Percentiles rank a stretch among this genome's conserved stretches.
phyloP scores from a whole-genome alignment of 2,329 filamentous ascomycete species.

The Pestalotiopsis fici region DNA sequence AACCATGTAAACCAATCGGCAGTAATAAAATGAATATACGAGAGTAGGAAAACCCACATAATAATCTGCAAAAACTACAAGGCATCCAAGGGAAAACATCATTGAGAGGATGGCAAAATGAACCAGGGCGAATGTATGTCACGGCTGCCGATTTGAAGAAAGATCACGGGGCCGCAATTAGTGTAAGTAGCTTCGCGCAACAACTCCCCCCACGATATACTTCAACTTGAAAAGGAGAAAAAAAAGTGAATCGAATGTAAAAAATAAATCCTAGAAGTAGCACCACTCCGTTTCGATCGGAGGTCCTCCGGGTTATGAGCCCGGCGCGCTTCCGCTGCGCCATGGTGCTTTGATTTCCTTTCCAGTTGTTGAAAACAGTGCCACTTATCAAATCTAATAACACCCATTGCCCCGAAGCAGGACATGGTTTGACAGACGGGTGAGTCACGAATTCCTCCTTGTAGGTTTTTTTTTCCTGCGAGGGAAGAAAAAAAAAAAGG shows the following conservation, averaged over 20 bases:
- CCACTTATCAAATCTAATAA: not conserved
- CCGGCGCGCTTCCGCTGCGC: constrained; percentile 38
- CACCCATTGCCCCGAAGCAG: not conserved
- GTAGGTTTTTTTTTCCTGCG: no score
- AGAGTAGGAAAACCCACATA: not conserved
- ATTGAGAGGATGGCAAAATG: no score
- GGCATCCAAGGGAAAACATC: no score
- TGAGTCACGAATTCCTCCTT: not conserved
- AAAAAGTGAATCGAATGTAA: not conserved
- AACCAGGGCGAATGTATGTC: no score
- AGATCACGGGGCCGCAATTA: no score
- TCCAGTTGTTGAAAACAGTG: not conserved
- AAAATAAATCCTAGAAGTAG: constrained; percentile 18
- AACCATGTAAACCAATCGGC: not conserved
- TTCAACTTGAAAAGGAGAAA: not conserved
- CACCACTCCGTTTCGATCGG: constrained; percentile 35
- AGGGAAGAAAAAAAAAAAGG: no score
- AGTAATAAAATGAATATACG: not conserved
- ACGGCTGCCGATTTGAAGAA: no score
- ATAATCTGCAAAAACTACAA: no score
- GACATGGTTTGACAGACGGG: not conserved
- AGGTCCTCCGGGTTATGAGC: constrained; percentile 39
- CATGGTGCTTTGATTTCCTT: constrained; percentile 27
- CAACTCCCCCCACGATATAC: no score
- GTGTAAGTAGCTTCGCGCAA: no score